Conservation (phyloP, 2,329 filamentous ascomycete species). For the Aspergillus sp. region DNA sequence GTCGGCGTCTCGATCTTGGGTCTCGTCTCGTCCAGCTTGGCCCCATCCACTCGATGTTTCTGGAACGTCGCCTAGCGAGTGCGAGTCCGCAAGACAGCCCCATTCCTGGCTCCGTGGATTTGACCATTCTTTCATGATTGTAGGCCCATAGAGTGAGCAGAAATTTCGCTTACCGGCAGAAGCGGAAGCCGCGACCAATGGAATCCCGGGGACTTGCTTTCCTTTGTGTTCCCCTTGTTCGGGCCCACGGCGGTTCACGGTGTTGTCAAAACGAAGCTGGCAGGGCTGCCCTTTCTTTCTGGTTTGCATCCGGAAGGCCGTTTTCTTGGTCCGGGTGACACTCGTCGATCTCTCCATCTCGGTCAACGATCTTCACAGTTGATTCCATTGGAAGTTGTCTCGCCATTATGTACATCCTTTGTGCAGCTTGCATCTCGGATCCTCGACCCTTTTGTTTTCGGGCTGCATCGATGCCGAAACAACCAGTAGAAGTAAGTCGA, state of each 20-base stretch:
- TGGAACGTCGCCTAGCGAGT: constrained; percentile 17
- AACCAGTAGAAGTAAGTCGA: neutral
- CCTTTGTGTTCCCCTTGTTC: neutral
- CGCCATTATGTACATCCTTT: neutral
- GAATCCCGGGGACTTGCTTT: neutral
- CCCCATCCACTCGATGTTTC: constrained; percentile 20
- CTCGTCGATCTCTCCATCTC: constrained; percentile 4
- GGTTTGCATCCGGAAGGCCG: neutral
- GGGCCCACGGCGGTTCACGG: neutral
- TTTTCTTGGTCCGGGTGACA: neutral
- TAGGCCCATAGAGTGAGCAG: neutral
- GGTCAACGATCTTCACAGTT: neutral
- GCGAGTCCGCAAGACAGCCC: too few relatives aligned
- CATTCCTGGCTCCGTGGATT: neutral
- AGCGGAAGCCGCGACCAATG: neutral
- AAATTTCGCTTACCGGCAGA: constrained; percentile 3
- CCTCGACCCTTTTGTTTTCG: neutral
- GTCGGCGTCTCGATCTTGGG: constrained; percentile 22
- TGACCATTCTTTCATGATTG: neutral
- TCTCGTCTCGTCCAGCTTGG: constrained; percentile 15
- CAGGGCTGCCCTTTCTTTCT: neutral
- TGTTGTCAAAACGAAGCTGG: neutral
- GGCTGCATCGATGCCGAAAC: neutral
- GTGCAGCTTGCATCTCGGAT: neutral
- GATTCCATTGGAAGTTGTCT: neutral